Evolutionary conservation across 2,329 filamentous ascomycete genomes (phyloP), one percentile per base, ranked within the genome.

Genomic region (Neocatenulostroma microsporum): DNA sequence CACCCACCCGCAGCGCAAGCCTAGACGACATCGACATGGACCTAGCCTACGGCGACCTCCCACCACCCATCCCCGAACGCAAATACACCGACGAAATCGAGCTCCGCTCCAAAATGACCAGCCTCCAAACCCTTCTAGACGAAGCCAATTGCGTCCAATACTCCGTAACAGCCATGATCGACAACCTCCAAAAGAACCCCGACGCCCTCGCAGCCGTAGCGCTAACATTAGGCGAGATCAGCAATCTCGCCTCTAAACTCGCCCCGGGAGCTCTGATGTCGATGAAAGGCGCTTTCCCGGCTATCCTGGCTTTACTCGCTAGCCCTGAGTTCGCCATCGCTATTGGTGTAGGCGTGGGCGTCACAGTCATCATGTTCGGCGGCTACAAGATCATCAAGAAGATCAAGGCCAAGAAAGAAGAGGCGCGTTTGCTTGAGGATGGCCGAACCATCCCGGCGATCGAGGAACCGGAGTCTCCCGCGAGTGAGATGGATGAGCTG

Each of bases 371-470:
- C 52, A 88, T 91, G 59, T 85, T 98, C 42, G 91, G 91, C 36
- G 89, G 91, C 4, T 96, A 86, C 74, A 96, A 94, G 66, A 95
- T 98, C 59, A 80, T 98, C 63, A 93, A 95, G 70, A 81, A 79
- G 50, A 84, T 96, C 48, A 68, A 69, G 52, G 66, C 57, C 11
- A 62, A 63, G 39, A 64, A 64, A 21, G 56, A 54, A 8, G 57
- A 61, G 19, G 51, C 53, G 18, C 45, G 37, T 3, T 30, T 50
- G 13, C 35, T 48, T 9, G 48, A 53, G 23, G 49, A 50, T 35
- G 41, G 37, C 29, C 29, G 23, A 37, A 20, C 35, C 19, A 20
- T 27, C n/a, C 18, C 33, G 9, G 23, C 19, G 8, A 17, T 18
- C 8, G 39, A 40, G 14, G 36, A 44, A 30, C 42, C 44, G 10